Conservation (phyloP, 2,329 filamentous ascomycete species). For the Ceratocystis colombiana region DNA sequence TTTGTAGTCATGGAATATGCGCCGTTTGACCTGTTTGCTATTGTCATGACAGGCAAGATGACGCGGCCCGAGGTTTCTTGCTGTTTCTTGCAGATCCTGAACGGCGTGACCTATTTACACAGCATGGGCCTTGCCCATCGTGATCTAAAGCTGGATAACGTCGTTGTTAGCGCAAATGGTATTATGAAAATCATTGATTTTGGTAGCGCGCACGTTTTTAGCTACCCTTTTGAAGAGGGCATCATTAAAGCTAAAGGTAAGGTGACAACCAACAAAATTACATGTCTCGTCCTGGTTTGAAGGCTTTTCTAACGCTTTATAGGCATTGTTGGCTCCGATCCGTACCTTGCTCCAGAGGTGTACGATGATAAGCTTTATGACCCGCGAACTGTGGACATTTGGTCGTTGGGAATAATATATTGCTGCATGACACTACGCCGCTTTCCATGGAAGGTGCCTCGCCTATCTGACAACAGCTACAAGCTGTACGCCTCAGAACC, state of each 20-base stretch:
- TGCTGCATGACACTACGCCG: conserved; percentile 94
- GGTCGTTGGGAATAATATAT: conserved; percentile 97
- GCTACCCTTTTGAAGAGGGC: conserved; percentile 91
- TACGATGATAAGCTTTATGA: conserved; percentile 92
- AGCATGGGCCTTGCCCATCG: conserved; percentile 90
- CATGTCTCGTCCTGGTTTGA: neutral
- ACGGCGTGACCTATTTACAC: conserved; percentile 87
- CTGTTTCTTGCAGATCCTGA: conserved; percentile 86
- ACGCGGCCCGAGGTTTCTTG: conserved; percentile 80
- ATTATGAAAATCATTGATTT: conserved; percentile 99
- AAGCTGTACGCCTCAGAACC: conserved; percentile 83
- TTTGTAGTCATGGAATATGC: conserved; percentile 99
- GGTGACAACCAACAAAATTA: conserved; percentile 29
- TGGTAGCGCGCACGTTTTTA: conserved; percentile 91
- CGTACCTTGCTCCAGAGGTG: conserved; percentile 92
- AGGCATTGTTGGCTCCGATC: conserved; percentile 72
- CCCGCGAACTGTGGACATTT: conserved; percentile 86
- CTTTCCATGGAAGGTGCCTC: conserved; percentile 95
- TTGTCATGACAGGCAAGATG: conserved; percentile 99
- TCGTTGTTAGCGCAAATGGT: conserved; percentile 88
- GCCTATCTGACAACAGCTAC: conserved; percentile 85
- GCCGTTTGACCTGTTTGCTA: conserved; percentile 89
- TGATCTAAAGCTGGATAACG: conserved; percentile 93
- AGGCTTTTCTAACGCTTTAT: conserved; percentile 25
- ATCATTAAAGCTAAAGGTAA: conserved; percentile 70